Evolutionary conservation across 75 land plant species (phyloP).

Genomic region (Selaginella tamariscina): DNA sequence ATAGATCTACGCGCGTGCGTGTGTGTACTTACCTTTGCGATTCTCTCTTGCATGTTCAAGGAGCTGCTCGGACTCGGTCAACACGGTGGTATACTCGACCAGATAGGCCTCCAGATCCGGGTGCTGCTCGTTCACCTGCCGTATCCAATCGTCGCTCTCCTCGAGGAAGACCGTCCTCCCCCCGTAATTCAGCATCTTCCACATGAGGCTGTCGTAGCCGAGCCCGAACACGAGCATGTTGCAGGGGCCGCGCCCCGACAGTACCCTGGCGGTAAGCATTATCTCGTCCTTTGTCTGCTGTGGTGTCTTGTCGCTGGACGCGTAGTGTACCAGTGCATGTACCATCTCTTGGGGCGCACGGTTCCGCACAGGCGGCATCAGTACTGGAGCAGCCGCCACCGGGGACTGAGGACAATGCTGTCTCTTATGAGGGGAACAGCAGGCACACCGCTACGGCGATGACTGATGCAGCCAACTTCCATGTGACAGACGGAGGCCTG

Average conservation of each 20-base stretch:
- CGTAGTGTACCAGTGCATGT: constrained; percentile 54
- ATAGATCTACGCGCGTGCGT: too few relatives aligned
- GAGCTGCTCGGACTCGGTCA: constrained; percentile 26
- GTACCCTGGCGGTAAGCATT: constrained; percentile 24
- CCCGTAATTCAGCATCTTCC: constrained; percentile 45
- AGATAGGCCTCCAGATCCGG: constrained; percentile 55
- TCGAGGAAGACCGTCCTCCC: constrained; percentile 69
- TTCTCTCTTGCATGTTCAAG: constrained; percentile 19
- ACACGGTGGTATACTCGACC: constrained; percentile 44
- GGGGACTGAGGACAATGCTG: not conserved
- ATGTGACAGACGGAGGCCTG: too few relatives aligned
- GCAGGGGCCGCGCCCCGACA: constrained; percentile 37
- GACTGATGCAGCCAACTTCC: too few relatives aligned
- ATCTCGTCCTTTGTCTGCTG: constrained; percentile 40
- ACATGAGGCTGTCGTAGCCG: constrained; percentile 45
- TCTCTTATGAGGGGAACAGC: not conserved
- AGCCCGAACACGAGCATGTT: constrained; percentile 63
- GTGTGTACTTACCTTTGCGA: too few relatives aligned
- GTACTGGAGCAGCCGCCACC: too few relatives aligned
- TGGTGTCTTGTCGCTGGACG: constrained; percentile 31
- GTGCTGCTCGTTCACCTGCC: constrained; percentile 29
- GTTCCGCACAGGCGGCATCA: too few relatives aligned
- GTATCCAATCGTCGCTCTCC: constrained; percentile 40
- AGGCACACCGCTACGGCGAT: not conserved
- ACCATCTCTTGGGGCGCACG: constrained; percentile 20